Evolutionary conservation across 2,329 filamentous ascomycete species (phyloP).

Genomic region (Fusarium caatingaense): DNA sequence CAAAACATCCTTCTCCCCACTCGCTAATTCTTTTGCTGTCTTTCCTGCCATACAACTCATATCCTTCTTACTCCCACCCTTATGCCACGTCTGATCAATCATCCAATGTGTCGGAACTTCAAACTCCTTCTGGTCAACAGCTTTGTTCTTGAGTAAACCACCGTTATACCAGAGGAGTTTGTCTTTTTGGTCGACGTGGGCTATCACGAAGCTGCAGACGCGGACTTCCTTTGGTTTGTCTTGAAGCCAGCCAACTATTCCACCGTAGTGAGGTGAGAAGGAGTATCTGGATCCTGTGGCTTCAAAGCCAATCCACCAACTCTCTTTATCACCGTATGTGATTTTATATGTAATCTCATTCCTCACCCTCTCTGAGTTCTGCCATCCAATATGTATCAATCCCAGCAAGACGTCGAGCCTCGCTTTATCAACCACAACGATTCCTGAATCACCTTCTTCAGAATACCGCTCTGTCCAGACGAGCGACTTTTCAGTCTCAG

Average conservation of each 20-base stretch:
- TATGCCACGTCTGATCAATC: conserved; percentile 54
- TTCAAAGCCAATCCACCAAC: conserved; percentile 59
- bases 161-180: conserved; percentile 58
- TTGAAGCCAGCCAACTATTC: conserved; percentile 53
- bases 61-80: conserved; percentile 48
- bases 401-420: conserved; percentile 53
- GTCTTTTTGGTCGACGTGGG: conserved; percentile 54
- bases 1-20: conserved; percentile 15
- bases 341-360: conserved; percentile 55
- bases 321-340: conserved; percentile 60
- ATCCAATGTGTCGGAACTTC: conserved; percentile 55
- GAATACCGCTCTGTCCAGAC: conserved; percentile 55
- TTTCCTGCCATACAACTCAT: conserved; percentile 54
- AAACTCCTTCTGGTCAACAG: conserved; percentile 47
- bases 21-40: conserved; percentile 8
- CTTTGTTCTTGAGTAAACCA: conserved; percentile 56
- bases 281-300: conserved; percentile 52
- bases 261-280: conserved; percentile 56
- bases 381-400: conserved; percentile 58
- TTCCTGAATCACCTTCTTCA: conserved; percentile 57
- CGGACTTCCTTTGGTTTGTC: background rate
- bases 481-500: conserved; percentile 49
- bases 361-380: conserved; percentile 55
- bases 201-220: conserved; percentile 57
- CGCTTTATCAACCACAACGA: conserved; percentile 56